Conservation (phyloP, 2,329 filamentous ascomycete species). For the Microsporum ferrugineum region DNA sequence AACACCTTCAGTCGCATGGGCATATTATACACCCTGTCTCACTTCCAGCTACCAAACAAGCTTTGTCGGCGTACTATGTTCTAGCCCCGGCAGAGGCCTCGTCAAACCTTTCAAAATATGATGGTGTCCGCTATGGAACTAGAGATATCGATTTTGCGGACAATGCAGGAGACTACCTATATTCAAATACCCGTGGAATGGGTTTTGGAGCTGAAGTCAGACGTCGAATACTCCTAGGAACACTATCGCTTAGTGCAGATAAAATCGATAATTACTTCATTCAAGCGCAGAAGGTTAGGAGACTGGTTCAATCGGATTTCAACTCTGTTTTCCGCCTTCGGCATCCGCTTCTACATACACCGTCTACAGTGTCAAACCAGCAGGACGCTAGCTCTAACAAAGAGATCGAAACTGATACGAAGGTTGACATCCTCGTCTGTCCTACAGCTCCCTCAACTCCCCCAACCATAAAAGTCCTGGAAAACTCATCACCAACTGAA, state of each 20-base stretch:
- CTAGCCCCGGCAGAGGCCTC: slow-evolving; percentile 90
- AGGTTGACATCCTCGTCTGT: slow-evolving; percentile 73
- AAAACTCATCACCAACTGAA: slow-evolving; percentile 44
- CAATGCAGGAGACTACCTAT: slow-evolving; percentile 49
- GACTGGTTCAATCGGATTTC: slow-evolving; percentile 77
- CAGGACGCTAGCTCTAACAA: neutral
- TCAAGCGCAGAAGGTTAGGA: slow-evolving; percentile 77
- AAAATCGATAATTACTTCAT: slow-evolving; percentile 96
- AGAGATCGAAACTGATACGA: slow-evolving; percentile 23
- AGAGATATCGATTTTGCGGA: slow-evolving; percentile 40
- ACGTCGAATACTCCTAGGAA: slow-evolving; percentile 74
- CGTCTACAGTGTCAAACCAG: neutral
- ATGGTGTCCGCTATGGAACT: slow-evolving; percentile 82
- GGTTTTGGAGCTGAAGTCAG: slow-evolving; percentile 78
- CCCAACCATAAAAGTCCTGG: slow-evolving; percentile 51
- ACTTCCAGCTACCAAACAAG: slow-evolving; percentile 70
- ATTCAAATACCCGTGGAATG: slow-evolving; percentile 59
- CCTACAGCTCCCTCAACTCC: slow-evolving; percentile 74
- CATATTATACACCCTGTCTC: slow-evolving; percentile 64
- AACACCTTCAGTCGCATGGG: slow-evolving; percentile 50
- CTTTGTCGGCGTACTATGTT: slow-evolving; percentile 88
- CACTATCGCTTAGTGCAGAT: slow-evolving; percentile 78
- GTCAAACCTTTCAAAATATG: slow-evolving; percentile 93
- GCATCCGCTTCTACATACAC: slow-evolving; percentile 49
- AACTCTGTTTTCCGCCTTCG: slow-evolving; percentile 59